A percentile compares a stretch with the other conserved stretches of the same genome.
phyloP scores from a whole-genome alignment of 768 basidiomycete species.

The Amanita brunnescens region DNA sequence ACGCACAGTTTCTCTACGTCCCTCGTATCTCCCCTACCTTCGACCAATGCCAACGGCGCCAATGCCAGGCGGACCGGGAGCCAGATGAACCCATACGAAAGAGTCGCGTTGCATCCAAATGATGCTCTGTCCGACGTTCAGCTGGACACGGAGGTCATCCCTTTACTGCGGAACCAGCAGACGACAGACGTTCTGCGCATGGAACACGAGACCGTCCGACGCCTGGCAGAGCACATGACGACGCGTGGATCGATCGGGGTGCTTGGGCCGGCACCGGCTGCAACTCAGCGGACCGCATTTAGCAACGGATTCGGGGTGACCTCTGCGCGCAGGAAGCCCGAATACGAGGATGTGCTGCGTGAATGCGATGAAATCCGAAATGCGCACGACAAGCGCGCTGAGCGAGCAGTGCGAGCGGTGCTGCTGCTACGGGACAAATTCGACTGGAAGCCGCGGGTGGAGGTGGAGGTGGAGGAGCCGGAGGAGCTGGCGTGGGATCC shows the following conservation, averaged over 20 bases:
- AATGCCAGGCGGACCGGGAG: constrained; percentile 10
- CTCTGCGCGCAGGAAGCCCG: constrained; percentile 28
- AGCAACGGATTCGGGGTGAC: constrained; percentile 14
- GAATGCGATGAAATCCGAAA: constrained; percentile 60
- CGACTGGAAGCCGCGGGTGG: constrained; percentile 77
- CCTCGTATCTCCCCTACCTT: constrained; percentile 34
- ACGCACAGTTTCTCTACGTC: constrained; percentile 69
- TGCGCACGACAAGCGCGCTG: constrained; percentile 69
- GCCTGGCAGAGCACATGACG: constrained; percentile 58
- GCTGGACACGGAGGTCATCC: constrained; percentile 66
- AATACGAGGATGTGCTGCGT: constrained; percentile 53
- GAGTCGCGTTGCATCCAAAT: constrained; percentile 61
- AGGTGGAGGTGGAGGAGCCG: constrained; percentile 70
- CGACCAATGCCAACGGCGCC: constrained; percentile 7
- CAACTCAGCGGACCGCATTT: constrained; percentile 8
- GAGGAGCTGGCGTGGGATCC: constrained; percentile 73
- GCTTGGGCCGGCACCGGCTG: constrained; percentile 27
- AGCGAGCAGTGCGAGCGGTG: constrained; percentile 73
- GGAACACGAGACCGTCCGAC: constrained; percentile 66
- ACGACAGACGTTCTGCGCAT: constrained; percentile 64
- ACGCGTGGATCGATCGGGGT: constrained; percentile 49
- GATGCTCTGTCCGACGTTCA: constrained; percentile 50
- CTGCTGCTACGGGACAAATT: constrained; percentile 70
- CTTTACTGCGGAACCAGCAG: constrained; percentile 71
- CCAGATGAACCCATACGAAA: constrained; percentile 44